Evolutionary conservation across 768 basidiomycete genomes (phyloP).

Genomic region (Kwoniella europaea): DNA sequence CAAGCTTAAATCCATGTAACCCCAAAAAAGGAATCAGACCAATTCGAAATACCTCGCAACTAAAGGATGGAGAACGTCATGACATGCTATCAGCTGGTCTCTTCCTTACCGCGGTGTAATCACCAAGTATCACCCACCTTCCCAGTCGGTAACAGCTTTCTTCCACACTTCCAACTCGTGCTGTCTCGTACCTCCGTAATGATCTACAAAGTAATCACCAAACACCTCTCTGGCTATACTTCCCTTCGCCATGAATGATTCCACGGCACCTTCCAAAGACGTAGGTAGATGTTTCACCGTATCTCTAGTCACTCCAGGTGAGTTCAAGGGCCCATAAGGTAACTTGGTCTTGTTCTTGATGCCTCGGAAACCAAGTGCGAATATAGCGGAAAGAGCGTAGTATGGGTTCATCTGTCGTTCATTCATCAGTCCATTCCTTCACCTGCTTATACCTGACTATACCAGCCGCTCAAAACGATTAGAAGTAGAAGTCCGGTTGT

Average conservation of each 20-base stretch:
- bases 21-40: constrained; percentile 4
- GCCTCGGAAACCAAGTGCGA: constrained; percentile 82
- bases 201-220: constrained; percentile 89
- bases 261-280: constrained; percentile 78
- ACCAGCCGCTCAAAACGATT: too few relatives aligned
- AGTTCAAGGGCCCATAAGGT: constrained; percentile 70
- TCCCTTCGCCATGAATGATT: constrained; percentile 73
- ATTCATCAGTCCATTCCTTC: neutral
- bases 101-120: too few relatives aligned
- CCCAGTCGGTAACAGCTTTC: constrained; percentile 90
- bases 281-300: constrained; percentile 77
- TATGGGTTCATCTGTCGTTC: constrained; percentile 71
- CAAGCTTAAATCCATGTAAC: too few relatives aligned
- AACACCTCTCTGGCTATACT: constrained; percentile 87
- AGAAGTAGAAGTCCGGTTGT: too few relatives aligned
- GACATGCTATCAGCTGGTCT: neutral
- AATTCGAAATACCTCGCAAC: constrained; percentile 43
- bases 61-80: neutral
- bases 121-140: constrained; percentile 64
- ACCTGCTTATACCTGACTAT: too few relatives aligned
- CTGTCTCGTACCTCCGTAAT: constrained; percentile 91
- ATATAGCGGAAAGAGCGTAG: constrained; percentile 84
- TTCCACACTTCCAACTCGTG: constrained; percentile 88
- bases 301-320: constrained; percentile 50
- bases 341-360: constrained; percentile 76